phyloP scores from a whole-genome alignment of 257 asterid genomes.

The Mentha longifolia region DNA sequence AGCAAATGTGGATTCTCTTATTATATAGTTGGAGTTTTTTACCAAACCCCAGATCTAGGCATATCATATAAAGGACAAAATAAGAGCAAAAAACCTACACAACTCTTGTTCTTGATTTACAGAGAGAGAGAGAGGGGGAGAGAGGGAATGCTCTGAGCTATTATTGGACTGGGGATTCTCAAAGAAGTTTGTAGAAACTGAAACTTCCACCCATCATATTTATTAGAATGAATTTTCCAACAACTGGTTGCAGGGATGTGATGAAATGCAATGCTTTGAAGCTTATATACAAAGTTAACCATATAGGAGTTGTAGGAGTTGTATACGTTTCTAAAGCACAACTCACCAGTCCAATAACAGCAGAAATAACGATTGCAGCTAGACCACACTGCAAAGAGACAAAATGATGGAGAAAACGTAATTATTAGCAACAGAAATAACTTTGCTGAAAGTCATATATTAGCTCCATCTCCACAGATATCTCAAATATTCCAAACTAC shows the following conservation, averaged over 20 bases:
- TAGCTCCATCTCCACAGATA: constrained; percentile 27
- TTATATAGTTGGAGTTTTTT: not conserved
- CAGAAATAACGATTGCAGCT: constrained; percentile 97
- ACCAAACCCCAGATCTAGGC: not conserved
- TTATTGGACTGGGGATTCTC: not conserved
- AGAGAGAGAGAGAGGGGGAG: not conserved
- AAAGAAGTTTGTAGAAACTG: not conserved
- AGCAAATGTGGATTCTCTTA: not conserved
- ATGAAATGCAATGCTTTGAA: constrained; percentile 8
- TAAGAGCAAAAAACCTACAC: not conserved
- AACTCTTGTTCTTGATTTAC: not conserved
- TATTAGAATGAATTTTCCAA: constrained; percentile 13
- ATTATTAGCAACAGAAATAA: constrained; percentile 24
- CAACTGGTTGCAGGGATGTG: constrained; percentile 10
- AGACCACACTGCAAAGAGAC: constrained; percentile 72
- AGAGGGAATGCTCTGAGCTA: not conserved
- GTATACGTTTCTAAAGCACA: constrained; percentile 13
- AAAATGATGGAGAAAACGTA: constrained; percentile 22
- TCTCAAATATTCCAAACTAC: constrained; percentile 25
- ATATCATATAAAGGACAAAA: too few species aligned
- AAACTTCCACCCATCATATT: not conserved
- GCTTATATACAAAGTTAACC: constrained; percentile 17
- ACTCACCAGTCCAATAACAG: constrained; percentile 98
- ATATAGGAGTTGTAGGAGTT: not conserved
- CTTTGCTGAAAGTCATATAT: not conserved